Conservation (phyloP, 2,329 filamentous ascomycete genomes). For the Periconia sp. region DNA sequence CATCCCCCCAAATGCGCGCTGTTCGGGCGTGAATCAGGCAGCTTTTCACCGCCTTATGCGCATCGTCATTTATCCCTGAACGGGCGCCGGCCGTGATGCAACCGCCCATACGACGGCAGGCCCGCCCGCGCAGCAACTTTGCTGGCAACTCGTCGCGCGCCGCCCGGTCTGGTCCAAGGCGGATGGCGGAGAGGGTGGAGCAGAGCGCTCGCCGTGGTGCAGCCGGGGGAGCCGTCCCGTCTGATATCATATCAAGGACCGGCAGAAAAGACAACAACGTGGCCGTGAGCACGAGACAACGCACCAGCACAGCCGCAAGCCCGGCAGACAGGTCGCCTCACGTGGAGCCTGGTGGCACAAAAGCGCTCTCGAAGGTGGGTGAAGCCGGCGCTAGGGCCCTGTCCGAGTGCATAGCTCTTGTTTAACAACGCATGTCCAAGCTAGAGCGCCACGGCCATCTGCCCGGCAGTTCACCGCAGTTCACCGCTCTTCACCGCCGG, state of each 20-base stretch:
- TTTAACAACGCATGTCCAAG: constrained; percentile 27
- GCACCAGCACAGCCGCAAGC: constrained; percentile 33
- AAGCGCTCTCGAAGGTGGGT: constrained; percentile 30
- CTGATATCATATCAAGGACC: neutral
- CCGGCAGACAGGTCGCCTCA: constrained; percentile 28
- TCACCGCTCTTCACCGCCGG: constrained; percentile 22
- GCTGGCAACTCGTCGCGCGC: too few relatives aligned
- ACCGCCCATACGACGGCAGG: constrained; percentile 23
- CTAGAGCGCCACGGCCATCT: constrained; percentile 34
- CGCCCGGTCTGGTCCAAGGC: too few relatives aligned
- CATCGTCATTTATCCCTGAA: constrained; percentile 35
- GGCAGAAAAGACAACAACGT: constrained; percentile 32
- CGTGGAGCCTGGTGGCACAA: constrained; percentile 30
- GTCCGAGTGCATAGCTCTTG: constrained; percentile 27
- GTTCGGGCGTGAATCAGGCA: constrained; percentile 36
- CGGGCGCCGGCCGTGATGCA: constrained; percentile 31
- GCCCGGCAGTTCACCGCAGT: constrained; percentile 43
- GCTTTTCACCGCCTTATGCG: constrained; percentile 44
- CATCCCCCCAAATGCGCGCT: constrained; percentile 25
- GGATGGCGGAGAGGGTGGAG: too few relatives aligned
- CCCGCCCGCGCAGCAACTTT: too few relatives aligned
- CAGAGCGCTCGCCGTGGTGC: too few relatives aligned
- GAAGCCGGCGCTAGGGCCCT: constrained; percentile 39
- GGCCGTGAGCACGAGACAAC: constrained; percentile 36
- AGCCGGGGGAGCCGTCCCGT: neutral